Conservation (phyloP, 495 filamentous ascomycete species). For the Penicillium daleae region DNA sequence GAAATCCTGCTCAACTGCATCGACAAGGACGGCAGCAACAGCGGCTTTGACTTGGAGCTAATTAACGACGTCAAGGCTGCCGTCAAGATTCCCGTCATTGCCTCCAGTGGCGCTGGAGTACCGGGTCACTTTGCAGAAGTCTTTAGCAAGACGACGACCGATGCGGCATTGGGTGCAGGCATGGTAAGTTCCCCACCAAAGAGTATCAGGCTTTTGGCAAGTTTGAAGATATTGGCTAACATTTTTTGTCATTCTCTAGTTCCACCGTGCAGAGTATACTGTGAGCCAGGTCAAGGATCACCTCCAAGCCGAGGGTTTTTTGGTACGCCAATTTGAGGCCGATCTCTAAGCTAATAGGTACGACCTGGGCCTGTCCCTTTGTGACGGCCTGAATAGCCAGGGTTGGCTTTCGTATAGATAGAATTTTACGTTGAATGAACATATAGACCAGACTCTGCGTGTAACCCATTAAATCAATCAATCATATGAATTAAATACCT, state of each 20-base stretch:
- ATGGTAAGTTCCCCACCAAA: slow-evolving; percentile 65
- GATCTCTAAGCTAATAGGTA: slow-evolving; percentile 29
- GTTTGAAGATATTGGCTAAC: slow-evolving; percentile 26
- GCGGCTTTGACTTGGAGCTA: slow-evolving; percentile 92
- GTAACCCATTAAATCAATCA: too few relatives aligned
- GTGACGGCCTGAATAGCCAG: slow-evolving; percentile 19
- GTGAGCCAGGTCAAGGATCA: slow-evolving; percentile 92
- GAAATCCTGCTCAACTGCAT: slow-evolving; percentile 97
- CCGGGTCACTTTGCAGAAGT: slow-evolving; percentile 91
- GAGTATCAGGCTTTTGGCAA: neutral
- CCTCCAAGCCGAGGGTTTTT: slow-evolving; percentile 67
- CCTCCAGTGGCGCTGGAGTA: slow-evolving; percentile 89
- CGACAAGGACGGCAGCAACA: slow-evolving; percentile 94
- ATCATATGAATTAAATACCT: too few relatives aligned
- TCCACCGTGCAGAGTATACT: slow-evolving; percentile 93
- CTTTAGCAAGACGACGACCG: slow-evolving; percentile 80
- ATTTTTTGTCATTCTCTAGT: slow-evolving; percentile 48
- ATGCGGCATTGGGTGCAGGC: slow-evolving; percentile 92
- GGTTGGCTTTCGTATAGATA: slow-evolving; percentile 28
- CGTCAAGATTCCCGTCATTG: slow-evolving; percentile 90
- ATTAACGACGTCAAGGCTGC: slow-evolving; percentile 83
- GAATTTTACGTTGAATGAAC: slow-evolving; percentile 2
- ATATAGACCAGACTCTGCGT: neutral
- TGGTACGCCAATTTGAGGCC: slow-evolving; percentile 75
- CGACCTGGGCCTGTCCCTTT: neutral